phyloP scores from a whole-genome alignment of 2,329 filamentous ascomycete species.

The Diaporthe sp. region DNA sequence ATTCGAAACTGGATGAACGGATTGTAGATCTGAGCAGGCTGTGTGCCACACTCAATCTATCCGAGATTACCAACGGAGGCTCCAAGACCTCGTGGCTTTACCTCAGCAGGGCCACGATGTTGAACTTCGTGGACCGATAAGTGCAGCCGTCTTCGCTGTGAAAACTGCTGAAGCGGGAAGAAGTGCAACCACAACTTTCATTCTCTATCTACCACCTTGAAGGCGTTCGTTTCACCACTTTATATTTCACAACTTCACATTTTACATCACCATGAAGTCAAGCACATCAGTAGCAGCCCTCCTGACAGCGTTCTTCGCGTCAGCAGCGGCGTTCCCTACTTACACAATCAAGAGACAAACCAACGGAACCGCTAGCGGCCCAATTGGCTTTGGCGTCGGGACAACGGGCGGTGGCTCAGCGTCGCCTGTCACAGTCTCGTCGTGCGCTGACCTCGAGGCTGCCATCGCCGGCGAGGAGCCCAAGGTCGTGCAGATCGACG shows the following conservation, averaged over 20 bases:
- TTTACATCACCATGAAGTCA: background rate
- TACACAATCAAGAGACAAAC: background rate
- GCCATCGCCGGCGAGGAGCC: background rate
- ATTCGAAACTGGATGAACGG: background rate
- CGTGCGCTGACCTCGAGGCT: conserved; percentile 6
- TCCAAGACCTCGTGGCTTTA: background rate
- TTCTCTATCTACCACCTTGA: background rate
- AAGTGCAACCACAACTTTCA: background rate
- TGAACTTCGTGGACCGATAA: background rate
- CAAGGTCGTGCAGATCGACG: conserved; percentile 12
- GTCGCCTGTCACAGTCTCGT: background rate
- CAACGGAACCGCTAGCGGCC: conserved; percentile 2
- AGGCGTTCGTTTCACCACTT: background rate
- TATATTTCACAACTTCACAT: too few species aligned
- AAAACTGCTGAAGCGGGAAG: background rate
- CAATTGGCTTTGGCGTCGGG: conserved; percentile 5
- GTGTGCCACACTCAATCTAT: conserved; percentile 7
- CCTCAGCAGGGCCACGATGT: background rate
- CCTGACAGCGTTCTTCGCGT: conserved; percentile 5
- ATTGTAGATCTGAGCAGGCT: background rate
- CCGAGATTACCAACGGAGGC: conserved; percentile 8
- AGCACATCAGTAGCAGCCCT: conserved; percentile 1
- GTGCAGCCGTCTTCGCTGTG: background rate
- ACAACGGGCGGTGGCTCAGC: conserved; percentile 12
- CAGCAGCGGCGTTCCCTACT: background rate